Evolutionary conservation across 2,329 filamentous ascomycete species (phyloP).

Genomic region (Sporothrix humicola): DNA sequence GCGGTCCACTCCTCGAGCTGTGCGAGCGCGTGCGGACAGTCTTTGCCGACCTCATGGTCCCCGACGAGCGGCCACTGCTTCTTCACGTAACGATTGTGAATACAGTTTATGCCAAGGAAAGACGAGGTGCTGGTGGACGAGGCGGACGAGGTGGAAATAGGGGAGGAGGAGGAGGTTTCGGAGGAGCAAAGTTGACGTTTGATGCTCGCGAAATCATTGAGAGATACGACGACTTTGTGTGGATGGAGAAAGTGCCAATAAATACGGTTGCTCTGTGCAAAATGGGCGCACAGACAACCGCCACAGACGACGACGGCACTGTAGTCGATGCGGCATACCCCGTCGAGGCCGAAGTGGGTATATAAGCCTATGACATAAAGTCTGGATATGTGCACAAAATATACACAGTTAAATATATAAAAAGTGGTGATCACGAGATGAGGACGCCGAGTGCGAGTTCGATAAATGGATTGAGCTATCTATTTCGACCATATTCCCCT

Average conservation of each 20-base stretch:
- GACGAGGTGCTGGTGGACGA: constrained; percentile 43
- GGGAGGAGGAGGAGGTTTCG: constrained; percentile 37
- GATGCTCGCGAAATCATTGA: constrained; percentile 63
- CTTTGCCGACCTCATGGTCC: constrained; percentile 63
- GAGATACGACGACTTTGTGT: constrained; percentile 68
- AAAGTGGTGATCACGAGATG: too few species aligned
- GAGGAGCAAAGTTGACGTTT: constrained; percentile 50
- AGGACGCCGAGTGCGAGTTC: too few species aligned
- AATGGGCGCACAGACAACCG: constrained; percentile 76
- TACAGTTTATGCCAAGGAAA: constrained; percentile 69
- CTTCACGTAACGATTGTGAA: constrained; percentile 88
- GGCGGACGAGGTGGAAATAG: constrained; percentile 39
- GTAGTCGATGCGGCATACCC: constrained; percentile 61
- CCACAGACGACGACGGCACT: constrained; percentile 55
- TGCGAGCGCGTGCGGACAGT: constrained; percentile 58
- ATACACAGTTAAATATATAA: background rate
- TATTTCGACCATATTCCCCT: too few species aligned
- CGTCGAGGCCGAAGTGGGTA: constrained; percentile 56
- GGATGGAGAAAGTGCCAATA: constrained; percentile 72
- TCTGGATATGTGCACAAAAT: background rate
- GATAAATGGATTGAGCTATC: too few species aligned
- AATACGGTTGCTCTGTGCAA: constrained; percentile 77
- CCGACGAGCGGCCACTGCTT: constrained; percentile 67
- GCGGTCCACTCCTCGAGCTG: constrained; percentile 59
- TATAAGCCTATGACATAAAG: constrained; percentile 42